phyloP scores from a whole-genome alignment of 1,139 yeast genomes.

The Yamadazyma buinensis region DNA sequence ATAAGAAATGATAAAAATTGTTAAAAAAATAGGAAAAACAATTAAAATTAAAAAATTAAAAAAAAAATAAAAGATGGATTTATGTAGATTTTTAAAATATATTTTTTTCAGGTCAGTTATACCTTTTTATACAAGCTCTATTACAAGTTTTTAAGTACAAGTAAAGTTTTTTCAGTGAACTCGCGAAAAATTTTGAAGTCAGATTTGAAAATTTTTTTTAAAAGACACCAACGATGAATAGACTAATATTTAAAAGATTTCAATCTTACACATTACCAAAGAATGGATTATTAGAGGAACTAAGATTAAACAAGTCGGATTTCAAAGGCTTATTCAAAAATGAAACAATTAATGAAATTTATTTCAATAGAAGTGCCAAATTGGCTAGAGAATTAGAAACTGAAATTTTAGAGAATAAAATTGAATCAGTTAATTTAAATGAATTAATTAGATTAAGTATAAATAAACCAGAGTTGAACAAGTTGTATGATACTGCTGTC shows the following conservation, averaged over 20 bases:
- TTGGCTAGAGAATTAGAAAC: constrained; percentile 48
- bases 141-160: too few relatives aligned
- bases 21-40: too few relatives aligned
- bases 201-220: constrained; percentile 5
- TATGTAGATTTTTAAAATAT: too few relatives aligned
- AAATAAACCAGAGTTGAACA: constrained; percentile 44
- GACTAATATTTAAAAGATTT: constrained; percentile 2
- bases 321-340: constrained; percentile 55
- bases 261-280: constrained; percentile 22
- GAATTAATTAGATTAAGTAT: constrained; percentile 40
- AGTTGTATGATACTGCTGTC: constrained; percentile 56
- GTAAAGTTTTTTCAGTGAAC: too few relatives aligned
- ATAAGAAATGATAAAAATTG: too few relatives aligned
- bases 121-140: too few relatives aligned
- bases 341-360: constrained; percentile 51
- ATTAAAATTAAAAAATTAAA: too few relatives aligned
- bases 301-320: constrained; percentile 30
- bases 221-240: constrained; percentile 4
- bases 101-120: too few relatives aligned
- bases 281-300: constrained; percentile 29
- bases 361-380: constrained; percentile 52
- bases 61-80: too few relatives aligned
- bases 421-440: constrained; percentile 27
- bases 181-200: too few relatives aligned
- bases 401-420: constrained; percentile 26